Percentiles rank a stretch among this genome's conserved stretches.
Evolutionary conservation across 2,329 filamentous ascomycete genomes (phyloP).

Genomic region (Aspergillus arachidicola): DNA sequence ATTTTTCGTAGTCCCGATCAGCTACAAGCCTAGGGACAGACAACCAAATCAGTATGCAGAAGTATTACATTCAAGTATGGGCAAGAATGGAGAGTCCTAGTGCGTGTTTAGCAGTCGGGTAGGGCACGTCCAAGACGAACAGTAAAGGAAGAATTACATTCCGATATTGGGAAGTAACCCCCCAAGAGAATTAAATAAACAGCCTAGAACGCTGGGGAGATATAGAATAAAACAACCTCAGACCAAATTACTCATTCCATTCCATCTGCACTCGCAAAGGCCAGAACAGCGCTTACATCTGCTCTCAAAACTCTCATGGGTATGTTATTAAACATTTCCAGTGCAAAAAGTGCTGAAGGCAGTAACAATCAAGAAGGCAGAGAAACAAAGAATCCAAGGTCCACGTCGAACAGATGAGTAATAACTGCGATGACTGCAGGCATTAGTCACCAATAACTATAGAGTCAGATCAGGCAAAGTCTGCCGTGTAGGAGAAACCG

Average conservation of each 20-base stretch:
- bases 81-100: background rate
- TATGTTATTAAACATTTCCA: conserved; percentile 29
- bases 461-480: conserved; percentile 67
- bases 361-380: conserved; percentile 23
- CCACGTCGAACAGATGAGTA: conserved; percentile 14
- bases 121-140: background rate
- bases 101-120: background rate
- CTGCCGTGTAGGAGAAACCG: conserved; percentile 94
- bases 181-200: conserved; percentile 13
- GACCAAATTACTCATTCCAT: conserved; percentile 23
- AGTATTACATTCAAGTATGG: background rate
- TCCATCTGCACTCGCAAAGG: conserved; percentile 23
- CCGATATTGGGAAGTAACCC: conserved; percentile 14
- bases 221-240: conserved; percentile 13
- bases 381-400: conserved; percentile 21
- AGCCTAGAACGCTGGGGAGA: conserved; percentile 15
- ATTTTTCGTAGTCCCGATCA: background rate
- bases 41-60: background rate
- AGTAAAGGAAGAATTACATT: conserved; percentile 17
- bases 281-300: conserved; percentile 17
- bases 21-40: background rate
- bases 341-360: conserved; percentile 24
- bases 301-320: conserved; percentile 31
- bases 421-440: conserved; percentile 10
- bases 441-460: conserved; percentile 16